Base-by-base conservation (phyloP, 164 flowering plant species). In the Amborella trichopoda region DNA sequence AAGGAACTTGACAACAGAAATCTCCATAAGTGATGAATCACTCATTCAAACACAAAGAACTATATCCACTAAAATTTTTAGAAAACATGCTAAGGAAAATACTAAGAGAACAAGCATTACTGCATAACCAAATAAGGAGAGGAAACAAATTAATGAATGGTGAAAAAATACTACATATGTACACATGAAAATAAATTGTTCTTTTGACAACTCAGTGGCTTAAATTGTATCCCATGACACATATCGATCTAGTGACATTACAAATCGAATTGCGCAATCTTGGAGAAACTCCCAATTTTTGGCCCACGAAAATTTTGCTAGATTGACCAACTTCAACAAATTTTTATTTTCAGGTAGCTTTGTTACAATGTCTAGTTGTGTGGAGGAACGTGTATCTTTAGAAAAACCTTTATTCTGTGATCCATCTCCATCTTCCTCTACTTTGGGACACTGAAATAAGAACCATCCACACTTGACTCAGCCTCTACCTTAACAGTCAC, bases 261-360 rank as follows among this genome's bases (percentile, higher is more conserved):
- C 75, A 69, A 88, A 78, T 44, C 99, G 95, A 48, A 88, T 74
- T n/a, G 89, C 87, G 75, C 83, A 85, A 58, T 88, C 95, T 62
- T 83, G 97, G 61, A 93, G 93, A 67, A 93, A 83, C 70, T 85
- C 95, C 69, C 74, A 72, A 62, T 85, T 83, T 64, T 70, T 74
- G 40, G 74, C 66, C 85, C 87, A 85, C 30, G 86, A 85, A 70
- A 68, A 65, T 63, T 87, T 73, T 39, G 87, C 75, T 28, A 76
- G 40, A 62, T 78, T 78, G 39, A 77, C 60, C 69, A 76, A 67
- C 62, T 66, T 76, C 73, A 63, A 55, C 64, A 86, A 55, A 56
- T 76, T 83, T 55, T 46, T 37, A 54, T 69, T 66, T 40, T 74
- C 72, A 18, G 80, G 64, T 23, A 75, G 60, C 55, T 48, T 55